Base-by-base conservation (phyloP, 805 yeast species). In the Saitoella complicata region DNA sequence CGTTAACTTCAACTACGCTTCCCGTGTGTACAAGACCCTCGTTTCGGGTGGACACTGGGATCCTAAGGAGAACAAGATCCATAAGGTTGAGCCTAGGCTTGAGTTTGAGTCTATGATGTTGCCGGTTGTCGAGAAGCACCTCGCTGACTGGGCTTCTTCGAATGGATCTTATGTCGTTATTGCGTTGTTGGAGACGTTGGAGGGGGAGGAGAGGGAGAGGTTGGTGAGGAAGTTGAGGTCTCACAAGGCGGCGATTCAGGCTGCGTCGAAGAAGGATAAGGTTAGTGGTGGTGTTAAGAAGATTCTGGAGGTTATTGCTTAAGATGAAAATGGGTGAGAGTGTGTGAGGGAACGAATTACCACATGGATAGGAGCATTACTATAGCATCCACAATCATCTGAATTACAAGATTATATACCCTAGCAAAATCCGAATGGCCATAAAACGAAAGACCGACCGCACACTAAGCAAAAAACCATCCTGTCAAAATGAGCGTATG, bases 21-120 rank as follows among this genome's bases (percentile, higher is more conserved):
- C 84, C 2, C 75, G 95, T 66, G 66, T 80, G 43, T 63, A 85
- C 51, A 79, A 83, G 60, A 66, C 84, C 0, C 66, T 85, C 54
- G 80, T 85, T 51, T 93, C 82, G 62, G 88, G 87, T 49, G 87
- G 87, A 55, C 83, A 77, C 57, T 84, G 85, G 80, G 77, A 78
- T 56, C 72, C 70, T 56, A 75, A 76, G 62, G 74, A 68, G 53
- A 75, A 69, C 61, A 69, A 62, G 55, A 64, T 69, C 41, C 70
- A 55, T 46, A 68, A 68, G 46, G 52, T 69, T 39, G 69, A 54
- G 42, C 68, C 65, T 58, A 88, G 91, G 7, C 58, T 64, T 10
- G 72, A 69, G 21, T 67, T 75, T 45, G 69, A 70, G 41, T 70
- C 65, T 37, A 42, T 58, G 35, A 59, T 75, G 40, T 65, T 62